These are phyloP conservation scores for Phytophthora idaei DNA, from an alignment of 352 stramenopile species.

Conservation along the genomic window DNA sequence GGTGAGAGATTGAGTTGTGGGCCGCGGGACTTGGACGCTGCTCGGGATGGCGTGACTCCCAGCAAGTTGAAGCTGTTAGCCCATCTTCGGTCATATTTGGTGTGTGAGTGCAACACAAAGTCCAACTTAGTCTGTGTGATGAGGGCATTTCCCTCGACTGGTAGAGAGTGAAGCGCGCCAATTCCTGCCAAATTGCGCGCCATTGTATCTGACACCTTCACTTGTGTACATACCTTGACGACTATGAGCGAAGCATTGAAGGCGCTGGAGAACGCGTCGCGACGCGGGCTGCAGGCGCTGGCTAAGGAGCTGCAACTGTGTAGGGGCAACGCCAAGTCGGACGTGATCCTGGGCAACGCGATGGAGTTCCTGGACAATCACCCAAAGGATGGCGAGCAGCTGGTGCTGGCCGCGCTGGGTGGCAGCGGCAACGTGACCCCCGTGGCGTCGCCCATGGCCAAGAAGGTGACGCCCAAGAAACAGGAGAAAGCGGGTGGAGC, in stretches of 20 bases:
- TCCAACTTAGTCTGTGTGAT: constrained; percentile 16
- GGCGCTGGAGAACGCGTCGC: constrained; percentile 50
- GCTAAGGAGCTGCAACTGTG: constrained; percentile 71
- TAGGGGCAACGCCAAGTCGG: constrained; percentile 68
- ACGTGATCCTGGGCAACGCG: constrained; percentile 61
- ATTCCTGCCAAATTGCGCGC: constrained; percentile 5
- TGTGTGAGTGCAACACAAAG: constrained; percentile 12
- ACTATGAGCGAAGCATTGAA: constrained; percentile 29
- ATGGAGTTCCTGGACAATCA: constrained; percentile 48
- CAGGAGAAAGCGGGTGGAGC: constrained; percentile 3
- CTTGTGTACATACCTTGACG: not conserved
- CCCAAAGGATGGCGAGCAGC: constrained; percentile 44
- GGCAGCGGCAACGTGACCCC: constrained; percentile 15
- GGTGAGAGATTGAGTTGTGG: constrained; percentile 12
- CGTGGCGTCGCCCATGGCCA: constrained; percentile 19
- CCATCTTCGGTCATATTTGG: constrained; percentile 21
- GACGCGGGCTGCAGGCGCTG: constrained; percentile 67
- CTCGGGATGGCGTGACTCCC: constrained; percentile 15
- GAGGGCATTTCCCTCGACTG: constrained; percentile 10
- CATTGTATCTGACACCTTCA: constrained; percentile 20
- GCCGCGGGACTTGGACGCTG: not conserved
- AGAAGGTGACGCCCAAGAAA: constrained; percentile 19
- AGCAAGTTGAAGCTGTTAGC: constrained; percentile 26
- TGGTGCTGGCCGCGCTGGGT: constrained; percentile 36
- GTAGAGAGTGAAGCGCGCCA: constrained; percentile 30